Conservation (phyloP, 768 basidiomycete species). For the Pisolithus sp. region DNA sequence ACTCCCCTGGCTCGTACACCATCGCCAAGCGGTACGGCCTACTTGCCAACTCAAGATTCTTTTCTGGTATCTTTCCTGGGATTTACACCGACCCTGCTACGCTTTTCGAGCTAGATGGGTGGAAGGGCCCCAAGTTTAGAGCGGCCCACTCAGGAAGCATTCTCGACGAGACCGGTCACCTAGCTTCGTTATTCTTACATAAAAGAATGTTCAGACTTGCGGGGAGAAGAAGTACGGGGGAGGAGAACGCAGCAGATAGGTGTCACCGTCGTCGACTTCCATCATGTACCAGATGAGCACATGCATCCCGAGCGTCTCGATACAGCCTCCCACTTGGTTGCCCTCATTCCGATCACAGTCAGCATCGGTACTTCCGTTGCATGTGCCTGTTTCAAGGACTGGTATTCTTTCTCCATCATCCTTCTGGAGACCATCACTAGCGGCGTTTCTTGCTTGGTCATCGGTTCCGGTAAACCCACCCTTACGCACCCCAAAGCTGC, state of each 20-base stretch:
- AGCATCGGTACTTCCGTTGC: conserved; percentile 15
- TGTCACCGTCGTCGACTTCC: conserved; percentile 16
- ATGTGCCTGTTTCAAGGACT: conserved; percentile 22
- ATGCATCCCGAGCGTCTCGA: conserved; percentile 16
- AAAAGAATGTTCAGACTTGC: conserved; percentile 3
- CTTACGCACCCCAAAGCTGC: conserved; percentile 24
- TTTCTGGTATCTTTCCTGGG: conserved; percentile 22
- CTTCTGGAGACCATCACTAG: conserved; percentile 23
- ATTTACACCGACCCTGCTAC: conserved; percentile 11
- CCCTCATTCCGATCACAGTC: conserved; percentile 19
- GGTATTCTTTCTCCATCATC: conserved; percentile 28
- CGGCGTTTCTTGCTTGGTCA: conserved; percentile 27
- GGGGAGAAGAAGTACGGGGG: neutral
- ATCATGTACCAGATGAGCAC: conserved; percentile 11
- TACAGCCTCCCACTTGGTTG: conserved; percentile 18
- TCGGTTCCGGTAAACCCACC: conserved; percentile 26
- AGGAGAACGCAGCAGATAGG: neutral
- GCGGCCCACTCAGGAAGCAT: conserved; percentile 11
- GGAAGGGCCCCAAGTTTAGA: conserved; percentile 20
- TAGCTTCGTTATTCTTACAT: conserved; percentile 11
- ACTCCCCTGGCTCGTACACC: conserved; percentile 31
- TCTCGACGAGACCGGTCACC: conserved; percentile 9
- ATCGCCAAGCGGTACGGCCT: conserved; percentile 29
- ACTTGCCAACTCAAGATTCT: conserved; percentile 21
- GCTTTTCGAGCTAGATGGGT: conserved; percentile 23